Conservation (phyloP, 768 basidiomycete species). For the Naganishia antarctica region DNA sequence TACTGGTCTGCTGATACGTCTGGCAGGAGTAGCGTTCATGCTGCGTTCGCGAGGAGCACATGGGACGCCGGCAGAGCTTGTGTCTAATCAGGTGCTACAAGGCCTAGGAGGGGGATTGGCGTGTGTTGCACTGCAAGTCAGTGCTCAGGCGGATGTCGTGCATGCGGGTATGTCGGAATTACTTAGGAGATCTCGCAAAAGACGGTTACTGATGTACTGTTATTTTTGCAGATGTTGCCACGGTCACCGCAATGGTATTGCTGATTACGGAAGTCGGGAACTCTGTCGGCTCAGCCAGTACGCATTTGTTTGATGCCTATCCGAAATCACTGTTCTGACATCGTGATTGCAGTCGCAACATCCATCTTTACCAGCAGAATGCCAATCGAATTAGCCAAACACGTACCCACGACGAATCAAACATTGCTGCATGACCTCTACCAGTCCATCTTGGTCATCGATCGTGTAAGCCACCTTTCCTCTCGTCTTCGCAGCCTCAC, state of each 20-base stretch:
- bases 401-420: constrained; percentile 55
- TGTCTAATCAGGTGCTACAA: constrained; percentile 66
- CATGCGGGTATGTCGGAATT: constrained; percentile 47
- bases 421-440: constrained; percentile 29
- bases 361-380: constrained; percentile 64
- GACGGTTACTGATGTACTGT: no score
- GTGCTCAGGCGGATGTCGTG: constrained; percentile 63
- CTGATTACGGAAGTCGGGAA: constrained; percentile 67
- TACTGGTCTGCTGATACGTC: constrained; percentile 59
- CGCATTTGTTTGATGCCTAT: constrained; percentile 48
- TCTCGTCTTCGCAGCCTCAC: not conserved
- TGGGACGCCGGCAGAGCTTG: constrained; percentile 51
- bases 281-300: constrained; percentile 62
- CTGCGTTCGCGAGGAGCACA: constrained; percentile 62
- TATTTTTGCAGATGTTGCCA: constrained; percentile 56
- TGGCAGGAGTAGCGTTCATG: constrained; percentile 66
- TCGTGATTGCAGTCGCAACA: constrained; percentile 53
- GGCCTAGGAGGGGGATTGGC: constrained; percentile 71
- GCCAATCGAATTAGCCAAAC: constrained; percentile 59
- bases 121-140: constrained; percentile 57
- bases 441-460: constrained; percentile 21
- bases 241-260: constrained; percentile 64
- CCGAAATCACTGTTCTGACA: no score
- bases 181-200: constrained; percentile 20
- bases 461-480: not conserved